These are phyloP conservation scores for Dactylonectria estremocensis DNA, from an alignment of 2,329 filamentous ascomycete genomes.

Conservation along the genomic window DNA sequence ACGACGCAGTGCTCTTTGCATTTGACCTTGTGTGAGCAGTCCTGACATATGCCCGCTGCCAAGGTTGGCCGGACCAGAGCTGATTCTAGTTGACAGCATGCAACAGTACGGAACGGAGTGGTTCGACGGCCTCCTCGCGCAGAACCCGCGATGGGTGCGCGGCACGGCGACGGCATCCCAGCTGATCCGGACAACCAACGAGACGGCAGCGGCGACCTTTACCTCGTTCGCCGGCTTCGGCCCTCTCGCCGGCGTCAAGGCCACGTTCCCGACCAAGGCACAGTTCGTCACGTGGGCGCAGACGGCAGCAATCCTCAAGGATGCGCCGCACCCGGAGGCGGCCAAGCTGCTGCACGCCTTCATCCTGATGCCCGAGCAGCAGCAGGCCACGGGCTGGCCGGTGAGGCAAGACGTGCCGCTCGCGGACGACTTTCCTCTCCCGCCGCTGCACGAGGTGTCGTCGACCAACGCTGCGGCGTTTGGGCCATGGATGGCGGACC, in stretches of 20 bases:
- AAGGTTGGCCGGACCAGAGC: too few relatives aligned
- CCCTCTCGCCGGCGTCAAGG: conserved; percentile 38
- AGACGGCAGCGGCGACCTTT: conserved; percentile 54
- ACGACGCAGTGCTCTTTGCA: conserved; percentile 68
- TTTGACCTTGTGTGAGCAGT: conserved; percentile 63
- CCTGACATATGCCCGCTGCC: too few relatives aligned
- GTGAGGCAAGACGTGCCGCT: conserved; percentile 27
- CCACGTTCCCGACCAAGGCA: conserved; percentile 54
- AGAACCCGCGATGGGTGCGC: conserved; percentile 69
- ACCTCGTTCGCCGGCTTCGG: conserved; percentile 43
- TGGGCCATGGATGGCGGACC: conserved; percentile 59
- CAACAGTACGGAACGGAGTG: conserved; percentile 60
- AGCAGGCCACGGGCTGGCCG: conserved; percentile 45
- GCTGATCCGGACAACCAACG: conserved; percentile 50
- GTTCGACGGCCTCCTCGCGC: conserved; percentile 63
- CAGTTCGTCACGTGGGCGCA: conserved; percentile 65
- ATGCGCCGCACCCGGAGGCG: conserved; percentile 64
- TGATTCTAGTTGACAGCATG: conserved; percentile 47
- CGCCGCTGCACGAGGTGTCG: too few relatives aligned
- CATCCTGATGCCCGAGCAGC: conserved; percentile 59
- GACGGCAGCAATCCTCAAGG: conserved; percentile 62
- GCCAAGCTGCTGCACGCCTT: conserved; percentile 67
- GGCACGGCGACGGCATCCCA: conserved; percentile 61
- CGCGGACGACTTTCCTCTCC: too few relatives aligned
- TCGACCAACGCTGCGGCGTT: conserved; percentile 58